Evolutionary conservation across 176 grass and related monocot genomes (phyloP).

Genomic region (Juncus effusus): DNA sequence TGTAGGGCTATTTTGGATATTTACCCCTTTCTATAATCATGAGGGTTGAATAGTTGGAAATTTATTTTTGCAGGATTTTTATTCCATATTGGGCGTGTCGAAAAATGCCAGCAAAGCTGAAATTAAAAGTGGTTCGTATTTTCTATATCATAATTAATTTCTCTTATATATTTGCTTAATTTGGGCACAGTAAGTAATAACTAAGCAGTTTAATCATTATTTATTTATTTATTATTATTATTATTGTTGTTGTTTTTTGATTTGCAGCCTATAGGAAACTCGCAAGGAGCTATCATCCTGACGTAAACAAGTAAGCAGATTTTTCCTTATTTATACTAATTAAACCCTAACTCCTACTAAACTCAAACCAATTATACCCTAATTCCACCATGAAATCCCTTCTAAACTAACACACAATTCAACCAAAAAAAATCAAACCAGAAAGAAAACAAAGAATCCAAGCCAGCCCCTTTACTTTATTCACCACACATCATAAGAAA

Average conservation of each 20-base stretch:
- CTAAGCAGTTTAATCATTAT: neutral
- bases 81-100: slow-evolving; percentile 81
- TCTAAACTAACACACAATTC: no score
- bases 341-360: no score
- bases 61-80: slow-evolving; percentile 75
- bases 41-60: neutral
- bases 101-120: slow-evolving; percentile 99
- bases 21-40: neutral
- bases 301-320: slow-evolving; percentile 88
- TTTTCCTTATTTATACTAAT: slow-evolving; percentile 2
- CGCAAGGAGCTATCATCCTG: slow-evolving; percentile 85
- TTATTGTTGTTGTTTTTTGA: slow-evolving; percentile 27
- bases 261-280: slow-evolving; percentile 86
- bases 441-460: no score
- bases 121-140: slow-evolving; percentile 86
- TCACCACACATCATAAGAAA: no score
- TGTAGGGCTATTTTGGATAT: slow-evolving; percentile 21
- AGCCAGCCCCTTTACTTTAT: slow-evolving; percentile 2
- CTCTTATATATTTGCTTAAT: no score
- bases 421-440: no score
- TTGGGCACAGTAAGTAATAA: slow-evolving; percentile 8
- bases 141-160: neutral
- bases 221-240: no score
- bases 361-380: slow-evolving; percentile 20
- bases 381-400: slow-evolving; percentile 12